A percentile compares a stretch with the other conserved stretches of the same genome.
Conservation (phyloP, 495 filamentous ascomycete genomes). For the Xylaria acuta region DNA sequence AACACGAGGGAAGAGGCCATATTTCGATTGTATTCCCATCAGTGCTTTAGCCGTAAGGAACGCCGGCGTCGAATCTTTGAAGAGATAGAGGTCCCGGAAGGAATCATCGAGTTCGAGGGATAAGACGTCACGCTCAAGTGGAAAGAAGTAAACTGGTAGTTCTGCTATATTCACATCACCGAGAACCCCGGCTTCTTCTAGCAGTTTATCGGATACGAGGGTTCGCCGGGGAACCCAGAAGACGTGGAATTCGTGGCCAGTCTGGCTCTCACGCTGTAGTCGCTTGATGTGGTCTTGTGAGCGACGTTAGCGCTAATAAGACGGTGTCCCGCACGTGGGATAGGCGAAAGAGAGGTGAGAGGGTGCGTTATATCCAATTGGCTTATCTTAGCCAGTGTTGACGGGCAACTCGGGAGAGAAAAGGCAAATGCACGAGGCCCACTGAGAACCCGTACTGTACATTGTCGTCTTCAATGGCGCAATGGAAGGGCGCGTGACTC, state of each 20-base stretch:
- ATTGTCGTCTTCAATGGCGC: conserved; percentile 23
- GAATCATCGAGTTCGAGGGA: conserved; percentile 89
- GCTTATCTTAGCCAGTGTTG: conserved; percentile 37
- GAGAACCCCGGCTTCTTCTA: conserved; percentile 92
- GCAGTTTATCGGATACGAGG: conserved; percentile 84
- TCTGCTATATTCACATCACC: conserved; percentile 90
- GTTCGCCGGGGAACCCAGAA: conserved; percentile 94
- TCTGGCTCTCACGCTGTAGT: conserved; percentile 80
- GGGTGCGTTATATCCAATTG: conserved; percentile 14
- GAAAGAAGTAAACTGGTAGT: conserved; percentile 86
- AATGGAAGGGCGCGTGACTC: conserved; percentile 15
- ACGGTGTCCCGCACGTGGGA: conserved; percentile 22
- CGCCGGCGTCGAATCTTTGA: conserved; percentile 88
- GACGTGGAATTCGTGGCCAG: conserved; percentile 92
- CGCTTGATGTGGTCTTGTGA: conserved; percentile 85
- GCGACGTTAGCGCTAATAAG: conserved; percentile 42
- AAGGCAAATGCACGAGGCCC: conserved; percentile 38
- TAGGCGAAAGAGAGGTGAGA: conserved; percentile 26
- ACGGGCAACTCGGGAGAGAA: conserved; percentile 23
- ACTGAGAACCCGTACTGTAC: conserved; percentile 31
- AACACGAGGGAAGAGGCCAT: conserved; percentile 94
- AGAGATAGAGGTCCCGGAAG: conserved; percentile 85
- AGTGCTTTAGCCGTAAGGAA: conserved; percentile 90
- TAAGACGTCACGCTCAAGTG: conserved; percentile 87
- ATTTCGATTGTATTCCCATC: conserved; percentile 89